A percentile compares a stretch with the other conserved stretches of the same genome.
Conservation (phyloP, 2,329 filamentous ascomycete genomes). For the Macrophomina phaseolina region DNA sequence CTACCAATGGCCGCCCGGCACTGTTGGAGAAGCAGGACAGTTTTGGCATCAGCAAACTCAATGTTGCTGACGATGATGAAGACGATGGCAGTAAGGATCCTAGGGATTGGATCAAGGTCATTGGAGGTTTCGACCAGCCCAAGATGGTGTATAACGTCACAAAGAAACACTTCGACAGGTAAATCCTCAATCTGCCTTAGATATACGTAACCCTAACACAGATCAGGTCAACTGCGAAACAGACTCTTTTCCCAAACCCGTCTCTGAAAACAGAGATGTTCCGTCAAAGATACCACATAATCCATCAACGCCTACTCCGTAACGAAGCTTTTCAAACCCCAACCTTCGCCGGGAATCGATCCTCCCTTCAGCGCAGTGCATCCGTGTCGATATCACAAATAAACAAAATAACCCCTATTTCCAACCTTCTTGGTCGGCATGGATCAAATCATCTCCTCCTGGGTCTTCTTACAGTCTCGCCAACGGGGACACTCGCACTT, state of each 20-base stretch:
- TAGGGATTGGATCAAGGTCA: constrained; percentile 81
- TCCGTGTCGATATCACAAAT: constrained; percentile 60
- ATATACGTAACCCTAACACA: constrained; percentile 30
- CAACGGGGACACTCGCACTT: constrained; percentile 80
- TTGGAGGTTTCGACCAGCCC: constrained; percentile 86
- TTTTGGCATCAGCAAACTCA: constrained; percentile 60
- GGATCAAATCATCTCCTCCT: constrained; percentile 85
- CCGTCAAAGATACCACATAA: constrained; percentile 87
- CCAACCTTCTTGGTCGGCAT: constrained; percentile 75
- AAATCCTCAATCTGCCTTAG: constrained; percentile 29
- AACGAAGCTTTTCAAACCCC: constrained; percentile 93
- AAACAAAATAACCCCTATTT: constrained; percentile 88
- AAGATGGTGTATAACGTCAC: constrained; percentile 74
- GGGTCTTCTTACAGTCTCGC: constrained; percentile 79
- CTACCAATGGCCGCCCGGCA: constrained; percentile 37
- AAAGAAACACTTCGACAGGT: constrained; percentile 92
- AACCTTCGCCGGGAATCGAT: constrained; percentile 66
- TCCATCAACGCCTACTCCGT: constrained; percentile 88
- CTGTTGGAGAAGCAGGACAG: constrained; percentile 69
- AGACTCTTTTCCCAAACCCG: constrained; percentile 68
- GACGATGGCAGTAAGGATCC: constrained; percentile 70
- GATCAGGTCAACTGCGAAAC: constrained; percentile 46
- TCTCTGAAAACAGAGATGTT: constrained; percentile 85
- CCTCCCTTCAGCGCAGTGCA: constrained; percentile 62
- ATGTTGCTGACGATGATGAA: constrained; percentile 61